These are phyloP conservation scores for Nemophila menziesii DNA, from an alignment of 257 asterid genomes.

Conservation along the genomic window DNA sequence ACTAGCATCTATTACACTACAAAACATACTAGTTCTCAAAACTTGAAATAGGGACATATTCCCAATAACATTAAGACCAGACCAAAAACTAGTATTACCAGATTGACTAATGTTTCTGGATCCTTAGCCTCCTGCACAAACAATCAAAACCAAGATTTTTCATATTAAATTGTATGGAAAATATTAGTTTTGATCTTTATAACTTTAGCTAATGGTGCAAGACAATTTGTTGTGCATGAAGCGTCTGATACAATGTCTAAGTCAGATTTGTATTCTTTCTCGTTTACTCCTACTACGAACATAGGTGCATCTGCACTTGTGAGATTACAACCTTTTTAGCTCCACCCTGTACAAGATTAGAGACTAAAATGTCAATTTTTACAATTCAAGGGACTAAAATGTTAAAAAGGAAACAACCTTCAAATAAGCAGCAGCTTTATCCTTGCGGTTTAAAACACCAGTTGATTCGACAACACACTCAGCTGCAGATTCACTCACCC, in stretches of 20 bases:
- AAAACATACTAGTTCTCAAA: no score
- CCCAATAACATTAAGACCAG: no score
- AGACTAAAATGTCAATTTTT: no score
- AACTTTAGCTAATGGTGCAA: constrained; percentile 80
- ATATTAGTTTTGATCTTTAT: no score
- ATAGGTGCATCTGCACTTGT: constrained; percentile 82
- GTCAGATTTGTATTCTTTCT: constrained; percentile 53
- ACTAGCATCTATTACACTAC: no score
- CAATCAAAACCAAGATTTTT: no score
- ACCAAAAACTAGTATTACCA: no score
- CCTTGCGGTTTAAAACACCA: constrained; percentile 74
- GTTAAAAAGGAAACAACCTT: constrained; percentile 41
- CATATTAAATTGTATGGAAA: no score
- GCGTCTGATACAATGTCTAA: constrained; percentile 64
- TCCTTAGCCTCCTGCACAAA: no score
- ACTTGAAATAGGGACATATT: no score
- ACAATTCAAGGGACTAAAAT: no score
- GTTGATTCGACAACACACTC: constrained; percentile 74
- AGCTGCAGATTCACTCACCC: constrained; percentile 68
- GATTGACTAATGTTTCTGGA: no score
- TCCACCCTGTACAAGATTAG: constrained; percentile 38
- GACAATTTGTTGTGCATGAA: constrained; percentile 79
- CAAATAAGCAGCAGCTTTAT: constrained; percentile 74
- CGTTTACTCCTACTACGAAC: constrained; percentile 83
- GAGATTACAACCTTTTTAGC: constrained; percentile 72